These are phyloP conservation scores for Spathaspora boniae DNA, from an alignment of 805 yeast species.

Conservation along the genomic window DNA sequence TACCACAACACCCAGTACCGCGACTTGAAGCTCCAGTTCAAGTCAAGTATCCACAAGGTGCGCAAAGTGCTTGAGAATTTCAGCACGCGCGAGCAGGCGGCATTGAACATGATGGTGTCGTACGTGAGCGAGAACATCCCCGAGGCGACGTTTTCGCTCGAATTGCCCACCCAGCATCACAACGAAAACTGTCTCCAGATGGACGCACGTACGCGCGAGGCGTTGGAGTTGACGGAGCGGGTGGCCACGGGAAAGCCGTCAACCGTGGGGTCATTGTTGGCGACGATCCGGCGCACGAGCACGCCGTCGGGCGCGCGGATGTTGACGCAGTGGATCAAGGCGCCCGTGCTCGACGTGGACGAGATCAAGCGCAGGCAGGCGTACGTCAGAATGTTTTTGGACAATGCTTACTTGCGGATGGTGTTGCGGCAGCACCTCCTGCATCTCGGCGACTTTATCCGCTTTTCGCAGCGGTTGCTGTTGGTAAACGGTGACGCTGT, in stretches of 20 bases:
- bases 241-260: conserved; percentile 42
- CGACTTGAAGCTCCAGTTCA: conserved; percentile 31
- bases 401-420: conserved; percentile 17
- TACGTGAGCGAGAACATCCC: conserved; percentile 77
- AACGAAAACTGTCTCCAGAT: conserved; percentile 62
- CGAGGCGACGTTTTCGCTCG: conserved; percentile 56
- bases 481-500: conserved; percentile 33
- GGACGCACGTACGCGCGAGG: conserved; percentile 75
- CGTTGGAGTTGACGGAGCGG: conserved; percentile 68
- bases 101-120: conserved; percentile 54
- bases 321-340: conserved; percentile 76
- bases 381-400: conserved; percentile 30
- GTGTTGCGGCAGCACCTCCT: conserved; percentile 34
- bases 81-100: conserved; percentile 51
- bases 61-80: conserved; percentile 31
- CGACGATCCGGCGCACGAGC: conserved; percentile 67
- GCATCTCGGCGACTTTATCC: conserved; percentile 52
- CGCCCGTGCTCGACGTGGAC: conserved; percentile 63
- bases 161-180: conserved; percentile 59
- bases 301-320: conserved; percentile 81
- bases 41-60: conserved; percentile 31
- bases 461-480: conserved; percentile 53
- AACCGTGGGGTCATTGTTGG: conserved; percentile 65
- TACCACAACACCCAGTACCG: conserved; percentile 37
- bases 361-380: conserved; percentile 53